Percentiles rank a stretch among this genome's conserved stretches.
These are phyloP conservation scores for Pterocarpus macrocarpus DNA, from an alignment of 306 rosid species.

Conservation along the genomic window DNA sequence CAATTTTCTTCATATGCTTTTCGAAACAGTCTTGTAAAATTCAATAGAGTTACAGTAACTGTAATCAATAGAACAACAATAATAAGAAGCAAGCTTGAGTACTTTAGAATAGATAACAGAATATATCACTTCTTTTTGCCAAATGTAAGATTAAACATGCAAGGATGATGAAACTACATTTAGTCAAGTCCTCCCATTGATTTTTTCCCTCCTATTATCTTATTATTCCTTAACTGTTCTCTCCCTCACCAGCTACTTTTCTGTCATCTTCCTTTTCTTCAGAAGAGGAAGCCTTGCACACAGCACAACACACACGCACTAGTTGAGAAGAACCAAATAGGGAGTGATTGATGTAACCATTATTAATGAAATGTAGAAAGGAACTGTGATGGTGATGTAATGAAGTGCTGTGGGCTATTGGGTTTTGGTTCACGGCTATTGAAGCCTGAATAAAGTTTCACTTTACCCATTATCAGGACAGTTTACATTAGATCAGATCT, in stretches of 20 bases:
- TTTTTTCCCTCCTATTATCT: slow-evolving; percentile 3
- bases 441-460: slow-evolving; percentile 4
- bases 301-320: no score
- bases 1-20: slow-evolving; percentile 87
- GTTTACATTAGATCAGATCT: slow-evolving; percentile 20
- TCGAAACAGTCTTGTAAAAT: slow-evolving; percentile 82
- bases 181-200: not conserved
- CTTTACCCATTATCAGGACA: slow-evolving; percentile 14
- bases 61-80: slow-evolving; percentile 55
- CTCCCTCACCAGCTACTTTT: slow-evolving; percentile 17
- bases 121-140: slow-evolving; percentile 21
- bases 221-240: slow-evolving; percentile 18
- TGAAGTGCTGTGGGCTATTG: slow-evolving; percentile 64
- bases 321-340: not conserved
- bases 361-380: no score
- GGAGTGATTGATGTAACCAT: slow-evolving; percentile 46
- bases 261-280: not conserved
- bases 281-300: not conserved
- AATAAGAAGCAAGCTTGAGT: slow-evolving; percentile 40
- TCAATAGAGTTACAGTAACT: slow-evolving; percentile 86
- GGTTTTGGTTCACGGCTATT: no score
- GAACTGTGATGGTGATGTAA: no score
- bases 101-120: slow-evolving; percentile 11
- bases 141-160: not conserved
- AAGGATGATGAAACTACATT: slow-evolving; percentile 36